Base-by-base conservation (phyloP, 768 basidiomycete species). In the Rhodosporidiobolus sp. region DNA sequence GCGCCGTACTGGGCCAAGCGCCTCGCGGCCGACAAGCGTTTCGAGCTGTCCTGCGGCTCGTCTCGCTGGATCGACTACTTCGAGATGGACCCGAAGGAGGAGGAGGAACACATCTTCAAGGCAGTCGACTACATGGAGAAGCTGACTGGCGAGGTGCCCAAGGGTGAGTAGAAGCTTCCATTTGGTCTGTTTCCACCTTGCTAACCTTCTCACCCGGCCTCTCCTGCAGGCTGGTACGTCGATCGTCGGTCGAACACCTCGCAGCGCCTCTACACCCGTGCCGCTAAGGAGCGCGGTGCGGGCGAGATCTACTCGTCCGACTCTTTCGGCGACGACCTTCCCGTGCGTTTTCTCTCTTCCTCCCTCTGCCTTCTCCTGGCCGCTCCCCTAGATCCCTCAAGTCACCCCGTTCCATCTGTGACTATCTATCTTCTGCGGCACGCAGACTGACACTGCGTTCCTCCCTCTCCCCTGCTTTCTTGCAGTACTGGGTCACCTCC, bases 41-140 rank as follows among this genome's bases (percentile, higher is more conserved):
- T 74, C 78, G 67, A 50, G 77, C 58, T 74, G 68, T 8, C 54
- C 57, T 14, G 76, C 75, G n/a, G 67, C 38, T 43, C 38, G 38
- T 43, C 38, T 55, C 54, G 77, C 34, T 78, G 73, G 66, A 53
- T 67, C 26, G 72, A 78, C 63, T 60, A 78, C 48, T 53, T 73
- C n/a, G 49, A 74, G 43, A 63, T 73, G 17, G 57, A 70, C 20
- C 77, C 78, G 14, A 72, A 68, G 45, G 76, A 72, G 34, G 78
- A 77, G 55, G 74, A 78, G 48, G 14, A 54, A n/a, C 52, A 75
- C 35, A 77, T 79, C 55, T 45, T 67, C 14, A 62, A 74, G 46
- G 71, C 73, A 19, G 70, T 80, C 63, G 78, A 75, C 32, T 67
- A 58, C 24, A 62, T 80, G n/a, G 71, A 79, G 53, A 72, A 75